These are phyloP conservation scores for Candida mattraensis DNA, from an alignment of 805 yeast genomes.

Conservation along the genomic window DNA sequence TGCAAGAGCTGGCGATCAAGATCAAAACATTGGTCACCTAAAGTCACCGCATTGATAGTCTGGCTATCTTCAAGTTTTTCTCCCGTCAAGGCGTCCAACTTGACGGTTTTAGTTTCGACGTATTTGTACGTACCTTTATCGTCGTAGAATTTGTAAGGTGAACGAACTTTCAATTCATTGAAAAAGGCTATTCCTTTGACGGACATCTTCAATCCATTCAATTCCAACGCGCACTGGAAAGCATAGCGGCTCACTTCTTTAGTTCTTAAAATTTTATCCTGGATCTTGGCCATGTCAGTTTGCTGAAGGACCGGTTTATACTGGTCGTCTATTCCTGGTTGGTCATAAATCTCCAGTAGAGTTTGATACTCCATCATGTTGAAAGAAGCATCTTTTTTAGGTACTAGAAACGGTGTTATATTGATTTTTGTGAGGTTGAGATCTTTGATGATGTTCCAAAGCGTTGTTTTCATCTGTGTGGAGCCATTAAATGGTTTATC, in stretches of 20 bases:
- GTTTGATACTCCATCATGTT: constrained; percentile 45
- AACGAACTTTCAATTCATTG: constrained; percentile 49
- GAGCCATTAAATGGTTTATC: constrained; percentile 59
- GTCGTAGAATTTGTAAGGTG: constrained; percentile 54
- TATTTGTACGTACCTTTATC: constrained; percentile 50
- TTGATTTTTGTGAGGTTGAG: constrained; percentile 51
- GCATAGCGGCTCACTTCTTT: constrained; percentile 64
- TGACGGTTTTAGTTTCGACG: constrained; percentile 48
- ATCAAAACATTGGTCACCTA: constrained; percentile 48
- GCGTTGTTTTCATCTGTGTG: constrained; percentile 41
- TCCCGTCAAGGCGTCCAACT: constrained; percentile 42
- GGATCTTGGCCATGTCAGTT: constrained; percentile 43
- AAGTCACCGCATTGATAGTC: constrained; percentile 38
- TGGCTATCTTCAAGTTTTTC: constrained; percentile 35
- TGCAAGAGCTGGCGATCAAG: constrained; percentile 38
- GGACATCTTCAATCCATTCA: constrained; percentile 61
- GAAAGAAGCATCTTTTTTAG: constrained; percentile 36
- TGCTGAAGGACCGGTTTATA: constrained; percentile 40
- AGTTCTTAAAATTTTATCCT: constrained; percentile 49
- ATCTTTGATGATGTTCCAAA: constrained; percentile 61
- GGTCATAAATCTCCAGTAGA: constrained; percentile 16
- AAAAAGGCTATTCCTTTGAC: constrained; percentile 71
- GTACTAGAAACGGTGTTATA: constrained; percentile 65
- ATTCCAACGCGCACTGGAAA: constrained; percentile 59
- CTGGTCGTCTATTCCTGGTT: constrained; percentile 8